Conservation (phyloP, 768 basidiomycete species). For the Holtermannia corniformis region DNA sequence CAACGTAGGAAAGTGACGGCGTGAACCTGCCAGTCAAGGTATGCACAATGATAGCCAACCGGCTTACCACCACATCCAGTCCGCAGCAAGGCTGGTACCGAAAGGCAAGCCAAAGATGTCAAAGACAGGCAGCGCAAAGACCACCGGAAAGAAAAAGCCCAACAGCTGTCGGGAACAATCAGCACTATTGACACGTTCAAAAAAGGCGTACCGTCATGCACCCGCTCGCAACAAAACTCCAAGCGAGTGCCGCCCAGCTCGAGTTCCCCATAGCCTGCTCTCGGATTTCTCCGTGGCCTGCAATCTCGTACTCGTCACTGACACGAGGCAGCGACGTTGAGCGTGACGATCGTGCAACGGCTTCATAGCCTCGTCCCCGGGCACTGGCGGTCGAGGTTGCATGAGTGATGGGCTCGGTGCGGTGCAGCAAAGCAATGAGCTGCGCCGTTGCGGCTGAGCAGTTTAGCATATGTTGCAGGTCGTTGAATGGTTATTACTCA, state of each 20-base stretch:
- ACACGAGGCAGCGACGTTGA: conserved; percentile 15
- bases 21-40: conserved; percentile 49
- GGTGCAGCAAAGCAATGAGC: conserved; percentile 79
- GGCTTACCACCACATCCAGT: conserved; percentile 73
- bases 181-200: conserved; percentile 20
- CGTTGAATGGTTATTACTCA: conserved; percentile 10
- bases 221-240: conserved; percentile 70
- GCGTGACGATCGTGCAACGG: conserved; percentile 19
- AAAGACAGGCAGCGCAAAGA: conserved; percentile 71
- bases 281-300: conserved; percentile 43
- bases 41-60: background rate
- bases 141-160: conserved; percentile 79
- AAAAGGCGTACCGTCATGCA: conserved; percentile 74
- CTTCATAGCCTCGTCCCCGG: conserved; percentile 10
- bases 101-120: conserved; percentile 46
- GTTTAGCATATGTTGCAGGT: background rate
- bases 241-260: conserved; percentile 67
- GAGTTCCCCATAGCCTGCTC: conserved; percentile 50
- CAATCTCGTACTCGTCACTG: conserved; percentile 38
- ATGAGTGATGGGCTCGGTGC: conserved; percentile 35
- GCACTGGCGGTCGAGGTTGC: conserved; percentile 57
- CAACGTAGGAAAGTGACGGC: conserved; percentile 82
- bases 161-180: conserved; percentile 50
- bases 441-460: conserved; percentile 85
- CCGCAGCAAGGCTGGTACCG: conserved; percentile 66